These are phyloP conservation scores for Trametes cubensis DNA, from an alignment of 768 basidiomycete species.

Conservation along the genomic window DNA sequence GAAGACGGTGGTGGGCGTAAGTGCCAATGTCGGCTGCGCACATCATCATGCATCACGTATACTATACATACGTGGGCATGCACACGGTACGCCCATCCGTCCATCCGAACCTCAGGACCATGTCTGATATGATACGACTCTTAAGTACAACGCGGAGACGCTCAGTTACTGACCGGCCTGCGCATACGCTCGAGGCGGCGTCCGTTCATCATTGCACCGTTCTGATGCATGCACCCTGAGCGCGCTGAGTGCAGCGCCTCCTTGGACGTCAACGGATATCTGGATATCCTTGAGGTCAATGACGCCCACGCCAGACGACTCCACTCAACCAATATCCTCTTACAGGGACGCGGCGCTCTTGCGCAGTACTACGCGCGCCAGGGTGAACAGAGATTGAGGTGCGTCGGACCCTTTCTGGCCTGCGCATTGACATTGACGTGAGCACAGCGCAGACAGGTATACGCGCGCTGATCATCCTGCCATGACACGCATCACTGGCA, in stretches of 20 bases:
- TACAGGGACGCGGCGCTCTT: neutral
- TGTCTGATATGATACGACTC: neutral
- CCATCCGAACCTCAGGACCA: neutral
- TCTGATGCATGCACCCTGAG: constrained; percentile 10
- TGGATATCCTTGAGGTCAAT: too few relatives aligned
- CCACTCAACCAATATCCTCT: too few relatives aligned
- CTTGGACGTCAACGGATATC: too few relatives aligned
- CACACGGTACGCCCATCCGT: neutral
- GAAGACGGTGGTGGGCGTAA: too few relatives aligned
- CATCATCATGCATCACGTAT: neutral
- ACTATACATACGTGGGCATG: neutral
- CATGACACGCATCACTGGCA: neutral
- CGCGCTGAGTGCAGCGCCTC: too few relatives aligned
- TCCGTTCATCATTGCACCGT: neutral
- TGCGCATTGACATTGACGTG: neutral
- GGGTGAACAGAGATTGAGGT: constrained; percentile 17
- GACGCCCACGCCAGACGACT: too few relatives aligned
- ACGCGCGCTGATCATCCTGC: constrained; percentile 17
- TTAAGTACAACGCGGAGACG: too few relatives aligned
- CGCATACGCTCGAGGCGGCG: neutral
- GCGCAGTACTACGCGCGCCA: constrained; percentile 5
- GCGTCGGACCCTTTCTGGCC: neutral
- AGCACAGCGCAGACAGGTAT: constrained; percentile 5
- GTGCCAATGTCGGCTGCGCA: neutral
- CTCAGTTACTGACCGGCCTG: neutral